Evolutionary conservation across 2,329 filamentous ascomycete genomes (phyloP).

Genomic region (Chaetomiaceae sp.): DNA sequence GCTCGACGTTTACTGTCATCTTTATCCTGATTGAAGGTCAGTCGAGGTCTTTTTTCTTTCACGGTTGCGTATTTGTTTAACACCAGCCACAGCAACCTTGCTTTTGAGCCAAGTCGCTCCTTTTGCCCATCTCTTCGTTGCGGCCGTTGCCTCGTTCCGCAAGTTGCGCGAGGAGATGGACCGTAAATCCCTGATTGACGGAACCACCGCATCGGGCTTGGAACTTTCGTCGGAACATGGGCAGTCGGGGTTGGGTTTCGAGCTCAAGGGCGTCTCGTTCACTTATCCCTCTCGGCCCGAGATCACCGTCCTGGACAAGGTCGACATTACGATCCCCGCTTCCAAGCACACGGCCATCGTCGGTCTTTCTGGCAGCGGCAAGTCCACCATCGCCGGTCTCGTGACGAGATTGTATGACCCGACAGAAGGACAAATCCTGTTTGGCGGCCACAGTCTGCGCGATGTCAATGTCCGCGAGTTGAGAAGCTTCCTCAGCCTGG

Average conservation of each 20-base stretch:
- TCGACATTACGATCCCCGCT: conserved; percentile 33
- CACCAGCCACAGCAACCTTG: conserved; percentile 40
- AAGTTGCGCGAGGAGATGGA: conserved; percentile 54
- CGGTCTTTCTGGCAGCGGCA: conserved; percentile 54
- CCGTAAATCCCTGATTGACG: conserved; percentile 41
- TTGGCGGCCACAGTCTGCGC: conserved; percentile 46
- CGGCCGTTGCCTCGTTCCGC: conserved; percentile 49
- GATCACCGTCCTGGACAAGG: conserved; percentile 37
- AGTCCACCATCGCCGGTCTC: conserved; percentile 45
- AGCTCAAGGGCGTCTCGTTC: conserved; percentile 39
- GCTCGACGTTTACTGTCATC: conserved; percentile 50
- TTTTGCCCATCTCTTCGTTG: conserved; percentile 54
- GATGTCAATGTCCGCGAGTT: conserved; percentile 43
- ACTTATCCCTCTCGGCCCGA: conserved; percentile 41
- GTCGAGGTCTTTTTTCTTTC: conserved; percentile 6
- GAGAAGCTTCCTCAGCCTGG: conserved; percentile 39
- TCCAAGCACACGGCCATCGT: conserved; percentile 51
- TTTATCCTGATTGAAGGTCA: conserved; percentile 49
- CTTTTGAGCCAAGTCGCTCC: conserved; percentile 57
- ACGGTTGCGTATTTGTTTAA: conserved; percentile 13
- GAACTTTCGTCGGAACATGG: neutral
- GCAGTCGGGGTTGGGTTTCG: neutral
- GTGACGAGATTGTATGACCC: conserved; percentile 55
- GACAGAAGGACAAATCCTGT: conserved; percentile 40
- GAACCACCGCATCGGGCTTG: conserved; percentile 20